Conservation (phyloP, 192 early-diverging fungal genomes). For the Backusella westeae region DNA sequence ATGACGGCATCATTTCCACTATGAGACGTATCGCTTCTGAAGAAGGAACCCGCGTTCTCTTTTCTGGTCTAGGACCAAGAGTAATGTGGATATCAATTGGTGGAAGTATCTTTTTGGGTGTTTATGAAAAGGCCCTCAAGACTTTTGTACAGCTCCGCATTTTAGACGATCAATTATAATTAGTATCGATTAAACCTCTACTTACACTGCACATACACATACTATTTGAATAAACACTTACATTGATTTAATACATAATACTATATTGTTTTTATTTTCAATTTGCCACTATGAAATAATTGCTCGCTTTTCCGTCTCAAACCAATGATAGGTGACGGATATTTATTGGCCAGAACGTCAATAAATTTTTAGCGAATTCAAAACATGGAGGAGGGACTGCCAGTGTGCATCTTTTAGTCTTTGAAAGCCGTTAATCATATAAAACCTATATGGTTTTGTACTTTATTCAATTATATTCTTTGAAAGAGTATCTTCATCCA, state of each 20-base stretch:
- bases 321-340: too few species aligned
- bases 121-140: slow-evolving; percentile 77
- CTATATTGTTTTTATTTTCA: too few species aligned
- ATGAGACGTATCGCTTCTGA: slow-evolving; percentile 72
- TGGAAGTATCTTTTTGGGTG: slow-evolving; percentile 93
- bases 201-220: neutral
- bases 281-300: too few species aligned
- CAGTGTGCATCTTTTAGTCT: too few species aligned
- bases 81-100: slow-evolving; percentile 95
- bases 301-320: too few species aligned
- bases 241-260: slow-evolving; percentile 1
- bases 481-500: too few species aligned
- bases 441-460: too few species aligned
- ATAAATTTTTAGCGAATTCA: too few species aligned
- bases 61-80: slow-evolving; percentile 90
- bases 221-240: neutral
- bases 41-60: slow-evolving; percentile 76
- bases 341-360: too few species aligned
- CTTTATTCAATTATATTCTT: too few species aligned
- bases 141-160: slow-evolving; percentile 31
- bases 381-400: too few species aligned
- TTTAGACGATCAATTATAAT: slow-evolving; percentile 20
- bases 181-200: neutral
- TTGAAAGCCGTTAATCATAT: too few species aligned
- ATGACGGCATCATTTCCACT: slow-evolving; percentile 69